These are phyloP conservation scores for Coelastrella sp. DNA, from an alignment of 139 green algal genomes.

Conservation along the genomic window DNA sequence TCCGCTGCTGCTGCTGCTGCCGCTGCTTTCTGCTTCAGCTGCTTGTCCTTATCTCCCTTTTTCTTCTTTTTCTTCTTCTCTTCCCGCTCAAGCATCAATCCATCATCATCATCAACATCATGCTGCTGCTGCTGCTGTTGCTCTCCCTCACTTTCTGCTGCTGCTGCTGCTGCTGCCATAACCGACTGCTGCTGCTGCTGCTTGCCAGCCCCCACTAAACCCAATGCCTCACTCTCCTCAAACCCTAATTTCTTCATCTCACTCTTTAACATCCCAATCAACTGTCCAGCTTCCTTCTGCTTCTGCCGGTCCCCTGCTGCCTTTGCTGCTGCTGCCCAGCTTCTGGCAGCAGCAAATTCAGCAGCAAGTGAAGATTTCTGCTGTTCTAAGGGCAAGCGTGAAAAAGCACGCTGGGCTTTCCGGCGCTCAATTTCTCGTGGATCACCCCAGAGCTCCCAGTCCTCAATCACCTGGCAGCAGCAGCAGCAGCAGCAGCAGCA, in stretches of 20 bases:
- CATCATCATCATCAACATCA: neutral
- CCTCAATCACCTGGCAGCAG: conserved; percentile 54
- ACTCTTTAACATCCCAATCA: conserved; percentile 82
- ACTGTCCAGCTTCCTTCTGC: conserved; percentile 79
- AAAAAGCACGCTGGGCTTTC: conserved; percentile 29
- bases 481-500: conserved; percentile 2
- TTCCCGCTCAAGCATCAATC: neutral
- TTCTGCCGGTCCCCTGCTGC: conserved; percentile 71
- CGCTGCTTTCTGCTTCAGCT: neutral
- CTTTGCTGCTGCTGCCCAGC: conserved; percentile 70
- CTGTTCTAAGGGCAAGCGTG: conserved; percentile 9
- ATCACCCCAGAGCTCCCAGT: conserved; percentile 91
- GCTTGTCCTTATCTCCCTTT: neutral
- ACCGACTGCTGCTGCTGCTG: conserved; percentile 9
- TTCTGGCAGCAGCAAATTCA: conserved; percentile 36
- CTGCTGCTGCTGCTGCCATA: neutral
- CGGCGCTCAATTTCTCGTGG: conserved; percentile 71
- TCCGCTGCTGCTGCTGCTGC: conserved; percentile 26
- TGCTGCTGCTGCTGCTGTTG: conserved; percentile 11
- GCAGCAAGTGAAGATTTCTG: conserved; percentile 4
- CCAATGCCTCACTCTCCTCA: conserved; percentile 44
- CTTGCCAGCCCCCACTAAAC: neutral
- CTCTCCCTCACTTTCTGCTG: neutral
- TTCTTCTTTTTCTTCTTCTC: conserved; percentile 23
- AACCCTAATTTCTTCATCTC: conserved; percentile 60